phyloP scores from a whole-genome alignment of 768 basidiomycete species.

The Omphalotus guepiniiformis region DNA sequence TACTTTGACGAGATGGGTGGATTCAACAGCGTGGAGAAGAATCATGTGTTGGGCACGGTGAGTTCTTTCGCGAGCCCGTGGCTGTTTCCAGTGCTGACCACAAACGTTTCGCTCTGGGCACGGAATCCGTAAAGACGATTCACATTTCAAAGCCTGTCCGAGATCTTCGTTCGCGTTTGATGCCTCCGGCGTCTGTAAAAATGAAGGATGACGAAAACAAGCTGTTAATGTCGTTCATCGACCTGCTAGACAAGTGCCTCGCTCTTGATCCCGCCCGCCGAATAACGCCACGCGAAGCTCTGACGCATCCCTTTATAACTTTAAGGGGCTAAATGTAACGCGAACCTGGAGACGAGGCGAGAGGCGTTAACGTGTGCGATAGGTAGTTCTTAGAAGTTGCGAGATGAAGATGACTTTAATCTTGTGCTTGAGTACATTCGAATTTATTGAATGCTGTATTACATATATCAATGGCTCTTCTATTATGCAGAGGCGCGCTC shows the following conservation, averaged over 20 bases:
- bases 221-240: conserved; percentile 74
- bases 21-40: conserved; percentile 80
- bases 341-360: too few species aligned
- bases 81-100: conserved; percentile 10
- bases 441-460: too few species aligned
- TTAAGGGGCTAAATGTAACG: too few species aligned
- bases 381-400: too few species aligned
- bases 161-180: conserved; percentile 76
- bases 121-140: conserved; percentile 79
- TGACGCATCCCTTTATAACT: conserved; percentile 88
- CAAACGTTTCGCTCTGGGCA: conserved; percentile 29
- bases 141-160: conserved; percentile 78
- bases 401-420: too few species aligned
- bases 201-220: conserved; percentile 88
- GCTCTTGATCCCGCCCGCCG: conserved; percentile 81
- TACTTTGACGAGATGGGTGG: conserved; percentile 94
- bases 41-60: conserved; percentile 80
- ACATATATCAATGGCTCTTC: too few species aligned
- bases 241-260: conserved; percentile 89
- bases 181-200: conserved; percentile 75
- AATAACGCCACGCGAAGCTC: conserved; percentile 86
- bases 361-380: too few species aligned
- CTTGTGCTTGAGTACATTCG: too few species aligned
- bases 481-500: too few species aligned
- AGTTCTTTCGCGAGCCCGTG: conserved; percentile 28